A percentile compares a stretch with the other conserved stretches of the same genome.
phyloP scores from a whole-genome alignment of 768 basidiomycete species.

The Collybia nuda region DNA sequence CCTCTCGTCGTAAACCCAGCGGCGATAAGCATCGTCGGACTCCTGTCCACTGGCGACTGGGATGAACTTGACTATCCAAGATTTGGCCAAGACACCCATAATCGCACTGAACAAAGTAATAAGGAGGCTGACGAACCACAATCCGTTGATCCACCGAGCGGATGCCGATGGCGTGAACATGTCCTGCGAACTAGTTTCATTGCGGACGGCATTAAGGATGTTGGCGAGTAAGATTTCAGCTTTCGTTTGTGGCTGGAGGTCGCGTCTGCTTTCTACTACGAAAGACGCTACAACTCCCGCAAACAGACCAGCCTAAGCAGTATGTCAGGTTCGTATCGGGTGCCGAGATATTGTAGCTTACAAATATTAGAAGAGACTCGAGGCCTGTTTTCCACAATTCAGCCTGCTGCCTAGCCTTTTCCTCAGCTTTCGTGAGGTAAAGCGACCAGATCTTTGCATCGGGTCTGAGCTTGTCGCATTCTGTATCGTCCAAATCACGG shows the following conservation, averaged over 20 bases:
- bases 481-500: no score
- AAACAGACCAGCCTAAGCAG: slow-evolving; percentile 1
- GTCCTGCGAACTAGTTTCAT: not conserved
- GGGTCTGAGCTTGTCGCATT: no score
- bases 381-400: not conserved
- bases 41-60: not conserved
- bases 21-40: not conserved
- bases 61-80: not conserved
- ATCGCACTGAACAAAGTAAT: not conserved
- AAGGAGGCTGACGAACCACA: not conserved
- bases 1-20: not conserved
- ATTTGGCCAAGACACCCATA: not conserved
- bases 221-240: not conserved
- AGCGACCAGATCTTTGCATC: not conserved
- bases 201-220: not conserved
- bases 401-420: not conserved
- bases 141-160: not conserved
- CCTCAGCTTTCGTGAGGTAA: not conserved
- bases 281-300: not conserved
- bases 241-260: not conserved
- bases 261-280: not conserved
- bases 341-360: not conserved
- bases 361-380: not conserved
- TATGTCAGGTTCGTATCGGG: no score
- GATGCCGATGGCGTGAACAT: not conserved